Base-by-base conservation (phyloP, 2,329 filamentous ascomycete genomes). In the Ceratocystis cubensis region DNA sequence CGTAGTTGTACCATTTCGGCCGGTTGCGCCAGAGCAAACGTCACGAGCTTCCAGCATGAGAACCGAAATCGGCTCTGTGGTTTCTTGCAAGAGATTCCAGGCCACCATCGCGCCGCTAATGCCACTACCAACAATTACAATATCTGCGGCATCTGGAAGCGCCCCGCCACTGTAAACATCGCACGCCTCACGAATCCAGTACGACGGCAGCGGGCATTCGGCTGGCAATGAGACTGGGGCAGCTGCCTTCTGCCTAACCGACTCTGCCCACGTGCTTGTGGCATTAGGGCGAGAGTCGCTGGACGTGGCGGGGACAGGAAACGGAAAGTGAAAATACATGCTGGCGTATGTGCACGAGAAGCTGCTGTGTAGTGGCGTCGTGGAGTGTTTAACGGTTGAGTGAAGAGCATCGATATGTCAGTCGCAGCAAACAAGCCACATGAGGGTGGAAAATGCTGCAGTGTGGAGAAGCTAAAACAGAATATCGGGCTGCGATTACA, bases 51-150 rank as follows among this genome's bases (percentile, higher is more conserved):
- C 75, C 3, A 76, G 69, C 71, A 76, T 73, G 1, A 74, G 63
- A 22, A 76, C 69, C 7, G 61, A 57, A 37, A 33, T 28, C 4
- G n/a, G n/a, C 15, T n/a, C 22, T 7, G 20, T 37, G 25, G 20
- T 46, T 33, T 70, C 68, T 22, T 63, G 57, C 8, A 73, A 69
- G 13, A 70, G 10, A 20, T 67, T 63, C 66, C 75, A 71, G 2
- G 76, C 77, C 17, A 78, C 72, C 22, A 75, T 74, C 2, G 75
- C 76, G 8, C 76, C 80, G 1, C 81, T 79, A 67, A 84, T 83
- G 1, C 82, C 82, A 45, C 80, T 82, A 25, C 82, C 81, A 69
- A 84, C 78, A 50, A 84, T 76, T 20, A 80, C 77, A 1, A 82
- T 72, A 66, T 84, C 81, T 5, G 76, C 77, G 5, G 73, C 71